These are phyloP conservation scores for Monilinia fructigena DNA, from an alignment of 2,329 filamentous ascomycete genomes.

Conservation along the genomic window DNA sequence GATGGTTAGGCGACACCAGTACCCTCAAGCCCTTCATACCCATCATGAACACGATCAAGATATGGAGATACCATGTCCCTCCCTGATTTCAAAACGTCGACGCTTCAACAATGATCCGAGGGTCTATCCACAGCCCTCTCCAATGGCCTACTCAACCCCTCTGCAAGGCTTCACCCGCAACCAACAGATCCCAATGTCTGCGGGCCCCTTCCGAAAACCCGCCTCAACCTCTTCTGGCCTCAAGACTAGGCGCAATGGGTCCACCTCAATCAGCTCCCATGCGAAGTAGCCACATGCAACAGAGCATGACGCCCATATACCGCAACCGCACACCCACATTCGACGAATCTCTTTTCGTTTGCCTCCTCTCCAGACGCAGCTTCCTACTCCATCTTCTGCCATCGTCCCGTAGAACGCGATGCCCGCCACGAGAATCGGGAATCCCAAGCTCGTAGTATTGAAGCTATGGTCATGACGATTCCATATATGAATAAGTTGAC, in stretches of 20 bases:
- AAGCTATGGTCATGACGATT: constrained; percentile 73
- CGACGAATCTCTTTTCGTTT: constrained; percentile 41
- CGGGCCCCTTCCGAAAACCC: constrained; percentile 39
- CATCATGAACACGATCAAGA: constrained; percentile 42
- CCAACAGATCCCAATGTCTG: constrained; percentile 36
- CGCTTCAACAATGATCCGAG: constrained; percentile 52
- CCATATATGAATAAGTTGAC: constrained; percentile 74
- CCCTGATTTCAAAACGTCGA: constrained; percentile 64
- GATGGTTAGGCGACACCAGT: constrained; percentile 30
- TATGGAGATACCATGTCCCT: constrained; percentile 46
- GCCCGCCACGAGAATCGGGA: constrained; percentile 38
- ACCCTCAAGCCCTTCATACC: constrained; percentile 35
- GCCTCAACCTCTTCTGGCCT: constrained; percentile 40
- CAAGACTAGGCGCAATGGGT: constrained; percentile 37
- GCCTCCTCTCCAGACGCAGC: constrained; percentile 40
- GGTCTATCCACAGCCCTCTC: constrained; percentile 43
- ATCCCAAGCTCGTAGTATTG: constrained; percentile 50
- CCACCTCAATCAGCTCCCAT: constrained; percentile 36
- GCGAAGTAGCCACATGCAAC: constrained; percentile 26
- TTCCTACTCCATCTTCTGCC: constrained; percentile 41
- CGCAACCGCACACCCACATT: constrained; percentile 32
- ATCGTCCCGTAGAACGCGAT: constrained; percentile 38
- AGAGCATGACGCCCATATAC: constrained; percentile 30
- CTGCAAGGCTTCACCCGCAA: constrained; percentile 32
- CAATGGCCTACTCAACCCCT: constrained; percentile 39